Percentiles rank a stretch among this genome's conserved stretches.
Conservation (phyloP, 2,329 filamentous ascomycete species). For the Alternaria conjuncta region DNA sequence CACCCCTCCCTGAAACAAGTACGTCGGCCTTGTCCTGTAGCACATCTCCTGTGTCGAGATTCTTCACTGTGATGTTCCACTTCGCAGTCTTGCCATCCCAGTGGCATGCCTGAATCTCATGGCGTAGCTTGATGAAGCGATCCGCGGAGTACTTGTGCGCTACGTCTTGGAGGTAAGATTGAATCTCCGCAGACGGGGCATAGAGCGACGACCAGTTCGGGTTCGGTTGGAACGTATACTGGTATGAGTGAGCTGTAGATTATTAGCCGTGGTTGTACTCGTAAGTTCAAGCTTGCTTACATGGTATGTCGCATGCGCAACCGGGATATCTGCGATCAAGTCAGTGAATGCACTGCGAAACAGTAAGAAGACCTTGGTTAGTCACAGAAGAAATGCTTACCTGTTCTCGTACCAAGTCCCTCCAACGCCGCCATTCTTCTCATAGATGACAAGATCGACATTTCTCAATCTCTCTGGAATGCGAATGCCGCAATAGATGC, state of each 20-base stretch:
- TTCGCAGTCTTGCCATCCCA: constrained; percentile 44
- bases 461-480: constrained; percentile 52
- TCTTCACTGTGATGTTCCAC: constrained; percentile 47
- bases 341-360: background rate
- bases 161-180: constrained; percentile 44
- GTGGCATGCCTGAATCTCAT: constrained; percentile 42
- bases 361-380: background rate
- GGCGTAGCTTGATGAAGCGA: constrained; percentile 47
- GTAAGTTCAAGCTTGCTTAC: constrained; percentile 4
- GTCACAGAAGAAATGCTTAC: constrained; percentile 8
- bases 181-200: constrained; percentile 49
- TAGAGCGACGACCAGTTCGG: constrained; percentile 51
- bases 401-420: constrained; percentile 50
- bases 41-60: constrained; percentile 35
- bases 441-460: constrained; percentile 51
- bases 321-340: constrained; percentile 46
- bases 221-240: constrained; percentile 54
- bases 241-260: constrained; percentile 49
- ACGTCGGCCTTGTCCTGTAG: constrained; percentile 38
- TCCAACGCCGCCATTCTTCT: constrained; percentile 53
- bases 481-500: constrained; percentile 54
- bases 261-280: background rate
- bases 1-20: constrained; percentile 41
- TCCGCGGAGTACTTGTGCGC: constrained; percentile 47
- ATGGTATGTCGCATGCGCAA: constrained; percentile 53